Percentiles rank a stretch among this genome's conserved stretches.
Conservation (phyloP, 2,329 filamentous ascomycete species). For the Talaromyces sp. region DNA sequence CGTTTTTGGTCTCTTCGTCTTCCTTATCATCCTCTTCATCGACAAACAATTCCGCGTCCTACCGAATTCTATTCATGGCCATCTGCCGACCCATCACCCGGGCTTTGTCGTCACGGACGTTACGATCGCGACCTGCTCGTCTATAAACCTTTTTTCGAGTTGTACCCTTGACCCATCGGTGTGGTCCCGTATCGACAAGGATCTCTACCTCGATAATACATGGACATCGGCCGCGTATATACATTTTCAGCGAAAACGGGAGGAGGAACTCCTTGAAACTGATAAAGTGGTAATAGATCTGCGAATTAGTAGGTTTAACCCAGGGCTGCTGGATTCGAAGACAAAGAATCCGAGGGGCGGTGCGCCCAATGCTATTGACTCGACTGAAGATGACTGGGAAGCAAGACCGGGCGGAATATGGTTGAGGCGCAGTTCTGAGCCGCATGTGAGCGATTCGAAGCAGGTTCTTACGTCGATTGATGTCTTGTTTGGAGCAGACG, state of each 20-base stretch:
- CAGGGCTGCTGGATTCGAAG: constrained; percentile 40
- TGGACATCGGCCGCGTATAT: constrained; percentile 77
- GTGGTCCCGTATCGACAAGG: constrained; percentile 87
- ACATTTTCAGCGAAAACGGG: constrained; percentile 76
- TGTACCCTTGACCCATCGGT: constrained; percentile 68
- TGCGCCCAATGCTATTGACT: constrained; percentile 54
- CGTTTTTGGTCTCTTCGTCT: constrained; percentile 61
- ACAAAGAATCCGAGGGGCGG: constrained; percentile 22
- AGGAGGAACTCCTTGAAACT: constrained; percentile 70
- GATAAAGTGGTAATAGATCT: constrained; percentile 81
- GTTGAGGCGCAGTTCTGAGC: constrained; percentile 71
- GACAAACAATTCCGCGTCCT: constrained; percentile 86
- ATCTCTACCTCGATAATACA: constrained; percentile 72
- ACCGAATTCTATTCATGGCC: constrained; percentile 78
- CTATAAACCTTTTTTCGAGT: constrained; percentile 68
- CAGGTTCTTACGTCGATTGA: constrained; percentile 76
- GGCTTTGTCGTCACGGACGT: constrained; percentile 84
- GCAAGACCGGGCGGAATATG: constrained; percentile 72
- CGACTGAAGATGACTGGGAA: constrained; percentile 70
- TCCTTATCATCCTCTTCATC: constrained; percentile 74
- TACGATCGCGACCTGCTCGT: constrained; percentile 71
- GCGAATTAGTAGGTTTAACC: constrained; percentile 69
- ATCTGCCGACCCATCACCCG: constrained; percentile 79
- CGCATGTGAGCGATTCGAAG: constrained; percentile 70
- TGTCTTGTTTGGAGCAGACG: constrained; percentile 84